A percentile compares a stretch with the other conserved stretches of the same genome.
phyloP scores from a whole-genome alignment of 2,329 filamentous ascomycete species.

The Colletotrichum limetticola region DNA sequence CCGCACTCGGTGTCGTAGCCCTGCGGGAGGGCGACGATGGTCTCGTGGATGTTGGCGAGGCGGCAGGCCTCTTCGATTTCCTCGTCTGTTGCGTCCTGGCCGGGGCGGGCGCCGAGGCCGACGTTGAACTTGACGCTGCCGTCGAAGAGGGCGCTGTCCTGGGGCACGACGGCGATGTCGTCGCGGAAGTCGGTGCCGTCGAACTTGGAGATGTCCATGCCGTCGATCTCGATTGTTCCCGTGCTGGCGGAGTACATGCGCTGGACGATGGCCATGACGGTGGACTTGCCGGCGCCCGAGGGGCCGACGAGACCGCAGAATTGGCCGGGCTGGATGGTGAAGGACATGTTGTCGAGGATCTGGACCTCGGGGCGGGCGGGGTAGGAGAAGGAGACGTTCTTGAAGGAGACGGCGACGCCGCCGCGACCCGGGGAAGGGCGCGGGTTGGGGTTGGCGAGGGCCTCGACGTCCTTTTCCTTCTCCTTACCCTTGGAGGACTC shows the following conservation, averaged over 20 bases:
- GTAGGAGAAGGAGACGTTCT: constrained; percentile 72
- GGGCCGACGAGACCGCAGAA: constrained; percentile 74
- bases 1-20: constrained; percentile 68
- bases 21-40: constrained; percentile 63
- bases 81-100: constrained; percentile 54
- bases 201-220: constrained; percentile 55
- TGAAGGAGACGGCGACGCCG: constrained; percentile 64
- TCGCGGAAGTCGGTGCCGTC: constrained; percentile 50
- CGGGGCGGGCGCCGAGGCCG: constrained; percentile 53
- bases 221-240: constrained; percentile 57
- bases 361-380: constrained; percentile 68
- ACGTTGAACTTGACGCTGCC: constrained; percentile 54
- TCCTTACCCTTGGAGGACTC: constrained; percentile 37
- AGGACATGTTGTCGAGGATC: constrained; percentile 66
- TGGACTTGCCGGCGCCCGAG: constrained; percentile 75
- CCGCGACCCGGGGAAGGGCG: constrained; percentile 39
- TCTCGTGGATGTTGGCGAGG: constrained; percentile 69
- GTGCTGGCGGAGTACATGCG: constrained; percentile 57
- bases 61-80: constrained; percentile 67
- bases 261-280: constrained; percentile 67
- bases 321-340: constrained; percentile 67
- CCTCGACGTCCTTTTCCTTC: constrained; percentile 51
- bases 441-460: constrained; percentile 42
- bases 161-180: constrained; percentile 50
- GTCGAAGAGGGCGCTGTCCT: constrained; percentile 54